Evolutionary conservation across 2,329 filamentous ascomycete genomes (phyloP).

Genomic region (Hypoxylon rubiginosum): DNA sequence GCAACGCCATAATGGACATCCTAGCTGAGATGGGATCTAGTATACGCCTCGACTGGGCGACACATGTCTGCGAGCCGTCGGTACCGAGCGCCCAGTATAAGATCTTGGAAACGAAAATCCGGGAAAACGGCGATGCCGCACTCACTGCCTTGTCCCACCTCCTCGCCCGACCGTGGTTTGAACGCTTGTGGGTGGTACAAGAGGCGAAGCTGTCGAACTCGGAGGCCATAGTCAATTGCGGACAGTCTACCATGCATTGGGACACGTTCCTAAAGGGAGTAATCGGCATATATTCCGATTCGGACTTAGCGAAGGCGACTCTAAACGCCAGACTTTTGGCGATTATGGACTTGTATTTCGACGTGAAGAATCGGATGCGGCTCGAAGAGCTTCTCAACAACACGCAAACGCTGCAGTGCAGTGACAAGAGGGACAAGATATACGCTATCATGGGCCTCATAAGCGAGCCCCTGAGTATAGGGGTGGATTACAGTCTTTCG

Average conservation of each 20-base stretch:
- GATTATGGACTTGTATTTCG: neutral
- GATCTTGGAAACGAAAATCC: neutral
- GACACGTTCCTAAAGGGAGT: neutral
- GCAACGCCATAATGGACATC: neutral
- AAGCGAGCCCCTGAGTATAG: neutral
- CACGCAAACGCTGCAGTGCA: neutral
- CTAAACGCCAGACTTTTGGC: neutral
- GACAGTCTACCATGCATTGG: neutral
- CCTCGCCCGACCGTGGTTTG: neutral
- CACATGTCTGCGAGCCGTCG: neutral
- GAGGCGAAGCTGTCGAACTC: neutral
- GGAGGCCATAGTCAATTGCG: neutral
- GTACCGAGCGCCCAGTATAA: neutral
- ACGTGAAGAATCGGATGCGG: neutral
- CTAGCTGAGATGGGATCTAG: neutral
- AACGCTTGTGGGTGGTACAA: neutral
- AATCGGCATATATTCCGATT: neutral
- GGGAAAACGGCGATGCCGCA: neutral
- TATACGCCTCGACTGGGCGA: neutral
- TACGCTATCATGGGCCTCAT: neutral
- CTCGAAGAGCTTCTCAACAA: neutral
- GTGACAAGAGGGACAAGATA: neutral
- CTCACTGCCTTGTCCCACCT: neutral
- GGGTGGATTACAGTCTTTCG: neutral
- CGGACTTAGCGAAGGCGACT: neutral